phyloP scores from a whole-genome alignment of 208 protist species.

The Acanthamoeba triangularis region DNA sequence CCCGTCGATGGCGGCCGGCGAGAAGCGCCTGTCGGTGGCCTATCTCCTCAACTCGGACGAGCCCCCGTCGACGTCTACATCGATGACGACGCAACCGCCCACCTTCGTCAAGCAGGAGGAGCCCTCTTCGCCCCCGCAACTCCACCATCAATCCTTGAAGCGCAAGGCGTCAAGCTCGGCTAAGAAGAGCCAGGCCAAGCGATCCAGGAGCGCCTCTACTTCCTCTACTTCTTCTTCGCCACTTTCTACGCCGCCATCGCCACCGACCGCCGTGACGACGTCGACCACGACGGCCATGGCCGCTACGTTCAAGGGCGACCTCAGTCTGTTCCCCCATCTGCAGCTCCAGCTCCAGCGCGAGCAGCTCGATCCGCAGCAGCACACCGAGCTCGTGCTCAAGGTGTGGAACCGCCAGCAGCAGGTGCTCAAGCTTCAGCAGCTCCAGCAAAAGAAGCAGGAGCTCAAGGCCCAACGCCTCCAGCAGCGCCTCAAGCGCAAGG shows the following conservation, averaged over 20 bases:
- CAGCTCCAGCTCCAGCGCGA: constrained; percentile 55
- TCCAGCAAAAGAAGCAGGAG: constrained; percentile 63
- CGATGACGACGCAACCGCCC: not conserved
- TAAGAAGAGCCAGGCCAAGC: not conserved
- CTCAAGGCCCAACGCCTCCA: constrained; percentile 19
- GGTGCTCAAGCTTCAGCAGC: constrained; percentile 46
- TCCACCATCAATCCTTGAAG: not conserved
- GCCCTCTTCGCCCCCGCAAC: not conserved
- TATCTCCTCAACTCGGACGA: constrained; percentile 11
- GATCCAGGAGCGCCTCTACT: not conserved
- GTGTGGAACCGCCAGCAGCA: constrained; percentile 56
- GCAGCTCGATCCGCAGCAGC: constrained; percentile 63
- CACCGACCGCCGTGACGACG: not conserved
- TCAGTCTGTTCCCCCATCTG: constrained; percentile 6
- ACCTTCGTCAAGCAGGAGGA: not conserved
- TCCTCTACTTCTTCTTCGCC: not conserved
- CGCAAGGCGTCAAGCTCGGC: not conserved
- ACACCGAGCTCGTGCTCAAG: constrained; percentile 58
- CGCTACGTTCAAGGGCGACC: not conserved
- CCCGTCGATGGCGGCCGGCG: not conserved
- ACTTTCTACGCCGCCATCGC: not conserved
- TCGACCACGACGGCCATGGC: not conserved
- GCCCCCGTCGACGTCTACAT: not conserved
- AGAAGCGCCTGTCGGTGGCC: not conserved
- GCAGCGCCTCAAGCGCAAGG: not conserved